Percentiles rank a stretch among this genome's conserved stretches.
phyloP scores from a whole-genome alignment of 1,284 basidiomycete species.

The Pterula multifida region DNA sequence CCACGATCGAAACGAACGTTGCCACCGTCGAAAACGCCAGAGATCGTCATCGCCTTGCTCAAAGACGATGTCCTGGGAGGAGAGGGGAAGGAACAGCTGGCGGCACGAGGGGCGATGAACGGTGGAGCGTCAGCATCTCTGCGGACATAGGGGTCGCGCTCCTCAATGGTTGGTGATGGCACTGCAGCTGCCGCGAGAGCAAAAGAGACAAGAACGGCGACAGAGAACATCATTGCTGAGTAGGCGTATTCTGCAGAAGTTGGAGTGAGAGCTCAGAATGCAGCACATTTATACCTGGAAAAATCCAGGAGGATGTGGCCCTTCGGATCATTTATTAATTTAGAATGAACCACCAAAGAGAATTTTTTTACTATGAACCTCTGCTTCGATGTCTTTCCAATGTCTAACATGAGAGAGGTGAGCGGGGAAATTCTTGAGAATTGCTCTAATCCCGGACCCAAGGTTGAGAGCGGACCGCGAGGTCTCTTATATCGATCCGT shows the following conservation, averaged over 20 bases:
- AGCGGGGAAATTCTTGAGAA: not conserved
- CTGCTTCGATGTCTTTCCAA: not conserved
- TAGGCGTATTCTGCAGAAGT: not conserved
- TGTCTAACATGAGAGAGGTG: not conserved
- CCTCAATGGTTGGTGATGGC: not conserved
- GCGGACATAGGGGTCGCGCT: not conserved
- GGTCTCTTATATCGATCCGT: not conserved
- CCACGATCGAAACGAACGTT: conserved; percentile 12
- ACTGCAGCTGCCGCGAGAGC: conserved; percentile 2
- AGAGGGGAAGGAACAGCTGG: conserved; percentile 10
- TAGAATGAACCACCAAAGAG: no score
- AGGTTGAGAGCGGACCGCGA: not conserved
- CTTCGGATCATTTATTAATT: no score
- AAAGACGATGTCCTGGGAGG: conserved; percentile 10
- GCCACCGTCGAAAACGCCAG: conserved; percentile 10
- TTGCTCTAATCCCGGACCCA: not conserved
- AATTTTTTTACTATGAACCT: no score
- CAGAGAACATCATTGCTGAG: conserved; percentile 3
- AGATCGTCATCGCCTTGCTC: conserved; percentile 9
- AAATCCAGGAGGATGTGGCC: not conserved
- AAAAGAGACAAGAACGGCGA: conserved; percentile 3
- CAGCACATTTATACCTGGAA: not conserved
- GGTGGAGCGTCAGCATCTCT: conserved; percentile 1
- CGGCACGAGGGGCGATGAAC: conserved; percentile 7
- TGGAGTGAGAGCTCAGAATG: not conserved